These are phyloP conservation scores for Dictyostelium intermedium DNA, from an alignment of 78 protist species.

Conservation along the genomic window DNA sequence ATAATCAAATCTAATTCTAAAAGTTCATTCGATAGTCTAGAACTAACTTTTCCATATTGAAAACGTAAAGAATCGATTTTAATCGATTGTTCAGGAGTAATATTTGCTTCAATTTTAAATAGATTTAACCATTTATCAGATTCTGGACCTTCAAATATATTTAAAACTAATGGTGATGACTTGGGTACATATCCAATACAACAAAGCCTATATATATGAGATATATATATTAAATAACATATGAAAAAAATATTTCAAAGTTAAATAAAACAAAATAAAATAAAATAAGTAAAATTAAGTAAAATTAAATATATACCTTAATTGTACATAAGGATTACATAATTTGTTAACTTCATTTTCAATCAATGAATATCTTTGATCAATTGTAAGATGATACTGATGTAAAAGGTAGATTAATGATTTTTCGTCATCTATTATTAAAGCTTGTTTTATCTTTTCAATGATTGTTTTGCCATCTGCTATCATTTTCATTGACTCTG, in stretches of 20 bases:
- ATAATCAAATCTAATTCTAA: background rate
- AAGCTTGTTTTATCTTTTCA: background rate
- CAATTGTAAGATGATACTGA: background rate
- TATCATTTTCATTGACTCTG: background rate
- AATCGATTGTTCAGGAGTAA: background rate
- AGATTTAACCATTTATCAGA: background rate
- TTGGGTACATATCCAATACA: background rate
- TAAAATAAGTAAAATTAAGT: background rate
- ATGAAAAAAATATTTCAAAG: too few relatives aligned
- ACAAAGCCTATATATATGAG: background rate
- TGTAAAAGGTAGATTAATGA: background rate
- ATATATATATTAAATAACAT: too few relatives aligned
- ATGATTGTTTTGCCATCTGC: background rate
- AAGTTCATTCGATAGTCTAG: background rate
- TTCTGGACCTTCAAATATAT: background rate
- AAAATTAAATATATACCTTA: background rate
- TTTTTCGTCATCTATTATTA: background rate
- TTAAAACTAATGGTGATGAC: background rate
- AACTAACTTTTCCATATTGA: background rate
- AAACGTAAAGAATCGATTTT: background rate
- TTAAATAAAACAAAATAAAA: constrained; percentile 11
- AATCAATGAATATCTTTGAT: background rate
- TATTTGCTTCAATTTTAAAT: background rate
- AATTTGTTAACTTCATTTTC: background rate
- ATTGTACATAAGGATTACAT: background rate